Conservation (phyloP, 441 rosid genomes). For the Mallotus japonicus region DNA sequence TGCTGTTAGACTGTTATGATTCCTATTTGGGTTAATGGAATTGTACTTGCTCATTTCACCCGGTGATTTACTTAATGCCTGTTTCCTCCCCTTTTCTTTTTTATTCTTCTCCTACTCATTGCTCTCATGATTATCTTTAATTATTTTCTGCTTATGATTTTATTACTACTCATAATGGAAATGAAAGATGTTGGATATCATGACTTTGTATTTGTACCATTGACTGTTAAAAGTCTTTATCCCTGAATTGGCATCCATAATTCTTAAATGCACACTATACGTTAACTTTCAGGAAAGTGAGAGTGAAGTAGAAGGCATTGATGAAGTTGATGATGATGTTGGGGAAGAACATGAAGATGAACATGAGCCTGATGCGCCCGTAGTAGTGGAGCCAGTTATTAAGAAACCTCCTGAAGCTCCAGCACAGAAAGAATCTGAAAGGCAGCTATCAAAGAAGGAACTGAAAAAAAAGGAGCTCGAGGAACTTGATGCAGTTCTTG, state of each 20-base stretch:
- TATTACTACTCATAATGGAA: no score
- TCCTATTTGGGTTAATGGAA: no score
- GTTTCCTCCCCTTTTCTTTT: no score
- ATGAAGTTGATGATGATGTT: slow-evolving; percentile 74
- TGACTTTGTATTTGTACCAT: no score
- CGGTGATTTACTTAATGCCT: no score
- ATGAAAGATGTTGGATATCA: no score
- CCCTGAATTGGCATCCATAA: no score
- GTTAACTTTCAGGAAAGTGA: slow-evolving; percentile 65
- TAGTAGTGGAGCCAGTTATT: slow-evolving; percentile 29
- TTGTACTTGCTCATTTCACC: no score
- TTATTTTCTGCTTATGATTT: no score
- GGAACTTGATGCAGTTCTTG: slow-evolving; percentile 61
- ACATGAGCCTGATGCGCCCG: slow-evolving; percentile 30
- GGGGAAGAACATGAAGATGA: slow-evolving; percentile 71
- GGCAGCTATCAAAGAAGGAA: slow-evolving; percentile 64
- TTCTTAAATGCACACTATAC: neutral
- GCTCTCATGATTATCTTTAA: no score
- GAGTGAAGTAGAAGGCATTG: slow-evolving; percentile 75
- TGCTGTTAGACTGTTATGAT: neutral
- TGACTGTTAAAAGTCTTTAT: no score
- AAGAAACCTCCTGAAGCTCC: slow-evolving; percentile 32
- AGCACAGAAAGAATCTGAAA: slow-evolving; percentile 39
- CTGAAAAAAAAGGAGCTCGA: slow-evolving; percentile 60
- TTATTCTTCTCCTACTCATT: no score